These are phyloP conservation scores for Mycena sp. DNA, from an alignment of 1,284 basidiomycete species.

Conservation along the genomic window DNA sequence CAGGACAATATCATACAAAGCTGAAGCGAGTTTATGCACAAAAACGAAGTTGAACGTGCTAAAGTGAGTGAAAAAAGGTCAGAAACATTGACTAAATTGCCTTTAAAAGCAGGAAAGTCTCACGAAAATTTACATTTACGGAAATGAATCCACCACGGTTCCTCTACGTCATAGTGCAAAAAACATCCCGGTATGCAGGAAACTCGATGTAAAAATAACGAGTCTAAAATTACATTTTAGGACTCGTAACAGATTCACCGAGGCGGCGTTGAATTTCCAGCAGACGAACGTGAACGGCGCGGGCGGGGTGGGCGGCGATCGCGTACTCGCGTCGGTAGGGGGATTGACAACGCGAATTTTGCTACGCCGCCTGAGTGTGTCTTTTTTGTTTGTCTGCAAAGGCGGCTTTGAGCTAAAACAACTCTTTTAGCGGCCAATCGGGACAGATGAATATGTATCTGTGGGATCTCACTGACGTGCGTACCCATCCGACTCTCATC, in stretches of 20 bases:
- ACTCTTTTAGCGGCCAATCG: constrained; percentile 41
- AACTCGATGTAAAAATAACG: no score
- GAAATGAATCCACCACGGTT: no score
- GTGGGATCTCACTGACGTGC: constrained; percentile 44
- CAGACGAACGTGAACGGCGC: constrained; percentile 53
- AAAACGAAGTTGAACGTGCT: no score
- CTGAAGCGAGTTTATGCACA: no score
- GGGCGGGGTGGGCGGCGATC: constrained; percentile 51
- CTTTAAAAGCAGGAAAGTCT: no score
- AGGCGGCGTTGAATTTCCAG: constrained; percentile 57
- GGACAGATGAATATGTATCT: constrained; percentile 48
- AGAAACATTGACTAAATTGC: no score
- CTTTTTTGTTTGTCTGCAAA: neutral
- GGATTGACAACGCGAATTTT: constrained; percentile 57
- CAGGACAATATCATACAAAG: no score
- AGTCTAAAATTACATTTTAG: no score
- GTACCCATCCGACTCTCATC: neutral
- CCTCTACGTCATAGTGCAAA: no score
- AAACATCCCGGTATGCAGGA: no score
- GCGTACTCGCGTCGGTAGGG: constrained; percentile 52
- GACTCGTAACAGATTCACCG: constrained; percentile 51
- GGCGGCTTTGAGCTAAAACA: neutral
- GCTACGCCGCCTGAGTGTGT: constrained; percentile 51
- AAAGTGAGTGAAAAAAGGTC: no score
- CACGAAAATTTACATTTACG: no score